Evolutionary conservation across 129 eudicot species (phyloP), one percentile per base, ranked within the genome.

Genomic region (Helichrysum umbraculigerum): DNA sequence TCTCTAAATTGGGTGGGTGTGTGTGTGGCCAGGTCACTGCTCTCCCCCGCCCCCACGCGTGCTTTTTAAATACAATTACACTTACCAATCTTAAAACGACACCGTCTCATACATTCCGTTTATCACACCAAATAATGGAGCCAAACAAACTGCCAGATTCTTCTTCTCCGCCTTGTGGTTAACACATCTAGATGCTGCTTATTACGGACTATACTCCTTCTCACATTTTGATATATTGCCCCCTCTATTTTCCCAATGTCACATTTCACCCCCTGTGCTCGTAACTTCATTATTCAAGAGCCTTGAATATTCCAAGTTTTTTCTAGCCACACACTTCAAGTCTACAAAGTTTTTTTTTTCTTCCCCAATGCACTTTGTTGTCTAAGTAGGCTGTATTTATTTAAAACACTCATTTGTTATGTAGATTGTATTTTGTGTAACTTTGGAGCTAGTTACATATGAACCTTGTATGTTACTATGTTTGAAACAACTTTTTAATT

Each of bases 1-100:
- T 41, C 83, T 54, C 74, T 72, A 72, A 58, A 54, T 51, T 16
- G 32, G 61, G 22, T 59, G 33, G 47, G 39, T 72, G 78, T 72
- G n/a, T n/a, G n/a, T n/a, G n/a, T n/a, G 33, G 67, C 67, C 77
- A 79, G 82, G 21, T 79, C 82, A 79, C 78, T 66, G 50, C 47
- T 32, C 1, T 74, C 35, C 68, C 61, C 70, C 69, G 61, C 69
- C 66, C 51, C 76, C 82, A 70, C 82, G 82, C 76, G 56, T 78
- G 82, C 76, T 73, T 73, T 61, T 42, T 47, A 4, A 12, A 54
- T 32, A 14, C 30, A 25, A 25, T 0, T 25, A 25, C 28, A 25
- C 28, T 25, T 25, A 25, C 28, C 28, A 25, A 25, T 25, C 1
- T 66, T 37, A 60, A 30, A 25, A 71, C 73, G 71, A 61, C 73